These are phyloP conservation scores for Penicillium ucsense DNA, from an alignment of 495 filamentous ascomycete genomes.

Conservation along the genomic window DNA sequence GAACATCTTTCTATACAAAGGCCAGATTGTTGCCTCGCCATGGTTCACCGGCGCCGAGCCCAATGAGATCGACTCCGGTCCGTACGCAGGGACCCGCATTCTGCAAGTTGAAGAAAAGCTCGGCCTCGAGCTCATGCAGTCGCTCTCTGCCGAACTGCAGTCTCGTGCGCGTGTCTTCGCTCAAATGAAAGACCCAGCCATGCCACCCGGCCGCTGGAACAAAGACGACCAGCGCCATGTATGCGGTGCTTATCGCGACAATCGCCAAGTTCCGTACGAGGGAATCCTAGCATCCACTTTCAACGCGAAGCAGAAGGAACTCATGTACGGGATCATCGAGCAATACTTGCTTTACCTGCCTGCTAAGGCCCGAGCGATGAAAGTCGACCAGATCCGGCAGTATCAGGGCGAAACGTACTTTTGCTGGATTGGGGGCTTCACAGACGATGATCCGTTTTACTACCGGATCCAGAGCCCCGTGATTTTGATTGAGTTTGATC, in stretches of 20 bases:
- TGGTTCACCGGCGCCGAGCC: constrained; percentile 74
- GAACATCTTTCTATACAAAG: constrained; percentile 50
- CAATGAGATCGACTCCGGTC: constrained; percentile 58
- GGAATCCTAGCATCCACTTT: constrained; percentile 43
- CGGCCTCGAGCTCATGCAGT: constrained; percentile 59
- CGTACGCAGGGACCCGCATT: constrained; percentile 49
- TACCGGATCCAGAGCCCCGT: constrained; percentile 68
- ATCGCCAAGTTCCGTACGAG: constrained; percentile 66
- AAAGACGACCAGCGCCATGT: constrained; percentile 63
- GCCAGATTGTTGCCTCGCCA: constrained; percentile 54
- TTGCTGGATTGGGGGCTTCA: constrained; percentile 62
- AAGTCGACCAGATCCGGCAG: constrained; percentile 39
- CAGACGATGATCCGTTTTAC: constrained; percentile 61
- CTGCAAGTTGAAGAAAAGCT: constrained; percentile 54
- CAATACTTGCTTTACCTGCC: constrained; percentile 61
- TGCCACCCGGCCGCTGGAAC: constrained; percentile 65
- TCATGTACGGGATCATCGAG: constrained; percentile 45
- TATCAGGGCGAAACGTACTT: constrained; percentile 62
- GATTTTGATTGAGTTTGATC: constrained; percentile 65
- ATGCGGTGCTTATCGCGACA: constrained; percentile 67
- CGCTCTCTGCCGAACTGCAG: constrained; percentile 38
- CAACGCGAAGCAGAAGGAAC: constrained; percentile 32
- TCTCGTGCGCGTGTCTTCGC: constrained; percentile 45
- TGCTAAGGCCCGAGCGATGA: constrained; percentile 33
- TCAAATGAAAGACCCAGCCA: constrained; percentile 45